Base-by-base conservation (phyloP, 495 filamentous ascomycete genomes). In the Aspergillus ostianus region DNA sequence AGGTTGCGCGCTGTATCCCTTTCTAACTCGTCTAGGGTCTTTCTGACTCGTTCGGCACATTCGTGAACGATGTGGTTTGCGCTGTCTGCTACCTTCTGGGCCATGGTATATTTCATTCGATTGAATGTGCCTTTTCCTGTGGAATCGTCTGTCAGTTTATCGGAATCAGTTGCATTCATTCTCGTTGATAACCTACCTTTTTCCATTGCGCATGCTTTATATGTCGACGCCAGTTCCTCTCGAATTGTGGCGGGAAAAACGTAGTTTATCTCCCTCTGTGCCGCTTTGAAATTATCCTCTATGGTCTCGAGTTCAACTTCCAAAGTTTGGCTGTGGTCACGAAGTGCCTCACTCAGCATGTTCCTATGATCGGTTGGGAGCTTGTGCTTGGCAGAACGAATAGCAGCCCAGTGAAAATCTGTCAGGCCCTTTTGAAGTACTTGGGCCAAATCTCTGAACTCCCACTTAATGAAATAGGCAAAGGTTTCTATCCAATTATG, bases 221-320 rank as follows among this genome's bases (percentile, higher is more conserved):
- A 65, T 4, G 18, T 55, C 26, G 29, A 18, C 12, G 4, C 19
- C 21, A 65, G 44, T 44, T 53, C 9, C 6, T 44, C 18, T 7
- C 44, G 32, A 29, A 65, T 56, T 3, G 47, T 29, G 5, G 50
- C 23, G 18, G 47, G 5, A 44, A 65, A 62, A 19, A 52, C 29
- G 18, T 58, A 46, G 21, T 52, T 61, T 15, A 53, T 51, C 12
- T 61, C 55, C 21, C 44, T 62, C 18, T 58, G 58, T 36, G 60
- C 46, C 32, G 32, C 46, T 36, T 62, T 4, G 1, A 64, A 53
- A 26, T 56, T 53, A n/a, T 70, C 65, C 44, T 53, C 58, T 26
- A 63, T 61, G 0, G 59, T 55, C 9, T 67, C 56, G 18, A 72
- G 61, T 21, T 64, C 51, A 20, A 67, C 68, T 20, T 29, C 27